Evolutionary conservation across 257 asterid genomes (phyloP), one percentile per base, ranked within the genome.

Genomic region (Petunia axillaris): DNA sequence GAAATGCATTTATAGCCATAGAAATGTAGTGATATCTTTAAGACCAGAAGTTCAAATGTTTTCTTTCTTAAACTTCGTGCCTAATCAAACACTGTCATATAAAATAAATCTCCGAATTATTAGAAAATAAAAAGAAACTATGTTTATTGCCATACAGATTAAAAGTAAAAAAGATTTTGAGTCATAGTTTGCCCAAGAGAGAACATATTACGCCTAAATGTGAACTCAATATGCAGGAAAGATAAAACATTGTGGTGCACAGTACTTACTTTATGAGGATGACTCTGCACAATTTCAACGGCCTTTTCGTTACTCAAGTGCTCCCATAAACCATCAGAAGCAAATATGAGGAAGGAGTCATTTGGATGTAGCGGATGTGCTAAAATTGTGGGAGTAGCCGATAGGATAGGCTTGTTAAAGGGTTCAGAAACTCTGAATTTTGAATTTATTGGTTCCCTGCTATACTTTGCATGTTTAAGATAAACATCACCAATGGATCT

Each of bases 271-370:
- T 68, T 63, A 48, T 70, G 82, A 80, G 86, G 88, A 58, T 85
- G 84, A 48, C 80, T 64, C 25, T 80, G 83, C 77, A 85, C 88
- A 57, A 85, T 85, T 48, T 85, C 86, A 4, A 82, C 86, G 4
- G 88, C 88, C 82, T 80, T 78, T 64, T 85, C 81, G 25, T 85
- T 85, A 75, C 88, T 85, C 83, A 85, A 77, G 81, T 85, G 86
- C 70, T 85, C 88, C 88, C 88, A 85, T 60, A 85, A 82, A 52
- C 88, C 88, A 80, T 85, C 88, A 43, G 88, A 82, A 64, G 88
- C 88, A 64, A 82, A 85, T 63, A 85, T 85, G 63, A 85, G 84
- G 75, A 85, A 85, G 62, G 84, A 82, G 64, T 85, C 88, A 83
- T 82, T 79, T 55, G 82, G 88, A 40, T 85, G 84, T 74, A 85